Percentiles rank a stretch among this genome's conserved stretches.
These are phyloP conservation scores for Globisporangium mamillatum DNA, from an alignment of 352 stramenopile genomes.

Conservation along the genomic window DNA sequence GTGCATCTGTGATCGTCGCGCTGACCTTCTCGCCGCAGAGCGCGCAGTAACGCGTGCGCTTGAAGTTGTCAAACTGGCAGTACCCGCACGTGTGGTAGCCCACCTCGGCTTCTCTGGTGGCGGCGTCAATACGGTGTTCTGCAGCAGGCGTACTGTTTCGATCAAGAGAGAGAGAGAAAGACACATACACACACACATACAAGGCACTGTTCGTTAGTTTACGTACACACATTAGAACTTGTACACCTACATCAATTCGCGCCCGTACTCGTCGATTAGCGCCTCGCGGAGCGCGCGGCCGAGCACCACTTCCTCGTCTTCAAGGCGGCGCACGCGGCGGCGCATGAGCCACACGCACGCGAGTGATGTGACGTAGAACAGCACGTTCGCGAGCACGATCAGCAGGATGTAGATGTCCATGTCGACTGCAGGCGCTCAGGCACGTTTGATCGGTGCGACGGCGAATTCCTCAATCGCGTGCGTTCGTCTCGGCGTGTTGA, in stretches of 20 bases:
- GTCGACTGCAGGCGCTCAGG: not conserved
- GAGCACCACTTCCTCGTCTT: not conserved
- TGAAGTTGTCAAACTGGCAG: conserved; percentile 9
- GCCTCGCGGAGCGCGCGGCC: conserved; percentile 6
- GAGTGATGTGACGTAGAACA: conserved; percentile 14
- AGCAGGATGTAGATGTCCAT: conserved; percentile 11
- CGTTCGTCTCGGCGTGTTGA: not conserved
- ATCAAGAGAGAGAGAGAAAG: not conserved
- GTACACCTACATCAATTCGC: not conserved
- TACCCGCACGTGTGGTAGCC: conserved; percentile 3
- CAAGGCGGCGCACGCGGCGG: conserved; percentile 2
- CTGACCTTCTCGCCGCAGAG: conserved; percentile 10
- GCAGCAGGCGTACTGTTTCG: not conserved
- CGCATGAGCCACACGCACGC: conserved; percentile 12
- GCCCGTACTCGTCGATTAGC: conserved; percentile 5
- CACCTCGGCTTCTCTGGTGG: conserved; percentile 5
- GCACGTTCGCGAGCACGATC: conserved; percentile 10
- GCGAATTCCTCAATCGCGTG: not conserved
- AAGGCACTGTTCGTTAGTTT: not conserved
- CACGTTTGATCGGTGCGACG: not conserved
- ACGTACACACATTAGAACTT: not conserved
- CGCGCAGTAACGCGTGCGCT: conserved; percentile 7
- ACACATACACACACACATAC: not conserved
- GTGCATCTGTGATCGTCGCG: conserved; percentile 4
- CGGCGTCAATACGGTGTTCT: conserved; percentile 9